Conservation (phyloP, 129 eudicot genomes). For the Artemisia tridentata region DNA sequence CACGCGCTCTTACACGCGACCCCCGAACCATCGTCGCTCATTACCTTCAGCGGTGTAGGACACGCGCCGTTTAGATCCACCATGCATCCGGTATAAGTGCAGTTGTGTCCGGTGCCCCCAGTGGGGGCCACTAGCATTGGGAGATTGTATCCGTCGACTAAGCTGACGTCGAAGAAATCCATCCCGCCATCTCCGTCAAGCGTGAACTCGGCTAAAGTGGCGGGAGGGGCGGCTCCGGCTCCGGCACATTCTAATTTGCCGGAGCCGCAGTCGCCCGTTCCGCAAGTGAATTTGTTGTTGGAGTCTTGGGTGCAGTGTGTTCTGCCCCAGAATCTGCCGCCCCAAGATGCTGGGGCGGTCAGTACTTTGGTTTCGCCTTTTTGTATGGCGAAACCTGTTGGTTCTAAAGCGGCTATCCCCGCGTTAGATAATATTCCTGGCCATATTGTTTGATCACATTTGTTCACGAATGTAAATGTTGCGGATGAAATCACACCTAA, state of each 20-base stretch:
- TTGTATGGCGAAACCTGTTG: constrained; percentile 65
- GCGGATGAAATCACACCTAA: constrained; percentile 53
- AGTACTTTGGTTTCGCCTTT: constrained; percentile 47
- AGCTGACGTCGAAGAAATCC: constrained; percentile 85
- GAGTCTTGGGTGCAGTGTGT: constrained; percentile 65
- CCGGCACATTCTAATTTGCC: constrained; percentile 75
- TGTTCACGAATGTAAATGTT: constrained; percentile 58
- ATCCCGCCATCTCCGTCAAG: constrained; percentile 61
- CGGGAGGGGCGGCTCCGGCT: constrained; percentile 65
- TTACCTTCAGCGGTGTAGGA: constrained; percentile 72
- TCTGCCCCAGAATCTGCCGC: constrained; percentile 86
- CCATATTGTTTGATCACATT: constrained; percentile 73
- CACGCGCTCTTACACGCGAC: constrained; percentile 99
- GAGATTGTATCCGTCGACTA: constrained; percentile 88
- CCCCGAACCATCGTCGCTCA: constrained; percentile 39
- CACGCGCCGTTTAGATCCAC: constrained; percentile 77
- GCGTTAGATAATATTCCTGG: constrained; percentile 86
- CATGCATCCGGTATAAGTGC: constrained; percentile 70
- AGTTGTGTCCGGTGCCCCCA: constrained; percentile 69
- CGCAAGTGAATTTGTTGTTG: constrained; percentile 62
- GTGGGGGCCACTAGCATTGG: constrained; percentile 76
- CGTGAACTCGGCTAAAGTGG: constrained; percentile 77
- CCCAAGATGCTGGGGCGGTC: constrained; percentile 60
- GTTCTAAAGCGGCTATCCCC: constrained; percentile 52
- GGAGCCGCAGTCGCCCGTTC: constrained; percentile 81